Conservation (phyloP, 306 rosid species). For the Medicago arabica region DNA sequence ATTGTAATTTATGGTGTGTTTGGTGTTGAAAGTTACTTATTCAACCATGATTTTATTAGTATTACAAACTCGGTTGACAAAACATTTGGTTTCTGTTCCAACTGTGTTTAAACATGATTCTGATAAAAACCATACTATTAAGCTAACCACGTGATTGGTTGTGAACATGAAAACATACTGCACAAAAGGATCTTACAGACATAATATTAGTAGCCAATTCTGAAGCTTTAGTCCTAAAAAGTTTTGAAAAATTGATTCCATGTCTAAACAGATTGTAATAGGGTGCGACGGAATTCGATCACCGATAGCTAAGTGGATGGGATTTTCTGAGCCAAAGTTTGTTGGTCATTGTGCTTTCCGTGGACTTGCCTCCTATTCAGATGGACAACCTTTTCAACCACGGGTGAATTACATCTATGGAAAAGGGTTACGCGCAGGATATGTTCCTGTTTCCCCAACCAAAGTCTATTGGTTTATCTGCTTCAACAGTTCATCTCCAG, state of each 20-base stretch:
- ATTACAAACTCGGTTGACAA: background rate
- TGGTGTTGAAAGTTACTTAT: background rate
- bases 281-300: constrained; percentile 94
- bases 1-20: background rate
- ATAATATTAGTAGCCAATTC: background rate
- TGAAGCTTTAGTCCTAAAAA: background rate
- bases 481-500: constrained; percentile 79
- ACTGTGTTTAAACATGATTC: background rate
- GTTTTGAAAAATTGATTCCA: background rate
- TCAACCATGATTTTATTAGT: too few species aligned
- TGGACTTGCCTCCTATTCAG: constrained; percentile 65
- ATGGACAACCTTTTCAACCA: constrained; percentile 70
- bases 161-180: constrained; percentile 10
- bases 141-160: constrained; percentile 4
- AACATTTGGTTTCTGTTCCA: background rate
- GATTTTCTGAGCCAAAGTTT: constrained; percentile 69
- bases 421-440: constrained; percentile 83
- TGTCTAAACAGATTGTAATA: constrained; percentile 66
- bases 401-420: constrained; percentile 75
- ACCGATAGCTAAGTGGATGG: constrained; percentile 90
- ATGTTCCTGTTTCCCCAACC: constrained; percentile 82
- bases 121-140: background rate
- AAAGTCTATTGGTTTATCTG: constrained; percentile 96
- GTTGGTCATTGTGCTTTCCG: constrained; percentile 67
- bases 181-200: background rate